Evolutionary conservation across 371 early-diverging fungal genomes (phyloP), one percentile per base, ranked within the genome.

Genomic region (Aphelidium insulamus): DNA sequence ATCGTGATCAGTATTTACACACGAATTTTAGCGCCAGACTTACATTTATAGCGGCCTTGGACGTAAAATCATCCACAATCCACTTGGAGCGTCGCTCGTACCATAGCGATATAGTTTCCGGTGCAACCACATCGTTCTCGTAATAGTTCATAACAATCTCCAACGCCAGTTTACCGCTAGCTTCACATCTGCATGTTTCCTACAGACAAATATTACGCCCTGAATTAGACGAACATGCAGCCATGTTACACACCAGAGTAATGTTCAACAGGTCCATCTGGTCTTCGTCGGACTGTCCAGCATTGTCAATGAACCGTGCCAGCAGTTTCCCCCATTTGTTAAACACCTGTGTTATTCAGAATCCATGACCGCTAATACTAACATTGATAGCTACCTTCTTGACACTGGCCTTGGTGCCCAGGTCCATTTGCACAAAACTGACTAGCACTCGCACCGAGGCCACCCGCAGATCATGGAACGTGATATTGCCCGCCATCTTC

Each of bases 401-500:
- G 18, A 52, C 19, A 28, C 60, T 59, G 18, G 32, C 22, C 17
- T 35, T 43, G 12, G 52, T 58, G 10, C 40, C 43, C 4, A 46
- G 36, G 30, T 67, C 66, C 36, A 80, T 55, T 20, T 64, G 57
- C n/a, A 50, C 47, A 29, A 76, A 38, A 15, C 75, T 47, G 5
- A 54, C 49, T 7, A 76, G 79, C 18, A 80, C 60, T 17, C 82
- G 62, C n/a, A n/a, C n/a, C n/a, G n/a, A n/a, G 1, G 66, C 61
- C 22, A 59, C 62, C 16, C 88, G 61, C 40, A 88, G 62, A 47
- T 79, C 74, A 15, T 64, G 58, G 40, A 79, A 84, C 8, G 66
- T 69, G 17, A 77, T 71, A 46, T 90, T 76, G 42, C 67, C 69
- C 4, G 87, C 74, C 77, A 90, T 76, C 40, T 87, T 78, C 38